Evolutionary conservation across 371 early-diverging fungal species (phyloP).

Genomic region (Mucor circinelloides): DNA sequence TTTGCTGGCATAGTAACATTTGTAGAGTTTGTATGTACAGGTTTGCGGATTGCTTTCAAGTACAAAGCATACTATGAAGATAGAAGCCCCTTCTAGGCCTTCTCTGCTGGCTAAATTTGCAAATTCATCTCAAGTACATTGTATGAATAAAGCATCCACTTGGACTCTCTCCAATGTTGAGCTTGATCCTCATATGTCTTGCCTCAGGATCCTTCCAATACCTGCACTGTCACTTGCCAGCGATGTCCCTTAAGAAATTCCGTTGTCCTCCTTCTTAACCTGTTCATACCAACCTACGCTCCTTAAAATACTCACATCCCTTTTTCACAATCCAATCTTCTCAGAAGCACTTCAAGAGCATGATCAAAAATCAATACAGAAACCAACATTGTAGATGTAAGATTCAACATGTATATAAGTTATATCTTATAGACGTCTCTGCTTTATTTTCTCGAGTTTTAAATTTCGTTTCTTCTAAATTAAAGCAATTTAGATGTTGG

Average conservation of each 20-base stretch:
- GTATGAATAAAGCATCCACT: too few relatives aligned
- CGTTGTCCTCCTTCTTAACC: not conserved
- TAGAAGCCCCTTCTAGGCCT: too few relatives aligned
- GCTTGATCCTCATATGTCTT: not conserved
- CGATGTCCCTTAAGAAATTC: not conserved
- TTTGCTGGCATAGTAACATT: not conserved
- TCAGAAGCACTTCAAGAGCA: not conserved
- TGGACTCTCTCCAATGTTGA: too few relatives aligned
- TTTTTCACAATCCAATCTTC: not conserved
- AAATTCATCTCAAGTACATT: too few relatives aligned
- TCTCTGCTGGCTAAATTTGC: too few relatives aligned
- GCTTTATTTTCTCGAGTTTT: not conserved
- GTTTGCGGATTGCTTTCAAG: not conserved
- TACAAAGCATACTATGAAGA: too few relatives aligned
- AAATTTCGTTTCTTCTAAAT: conserved; percentile 4
- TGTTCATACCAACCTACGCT: not conserved
- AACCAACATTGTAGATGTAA: not conserved
- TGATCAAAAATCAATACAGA: not conserved
- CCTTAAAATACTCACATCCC: not conserved
- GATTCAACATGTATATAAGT: not conserved
- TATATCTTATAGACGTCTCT: not conserved
- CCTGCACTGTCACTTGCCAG: not conserved
- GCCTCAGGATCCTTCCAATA: not conserved
- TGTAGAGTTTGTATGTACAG: not conserved
- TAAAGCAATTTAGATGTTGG: conserved; percentile 65